Base-by-base conservation (phyloP, 2,329 filamentous ascomycete species). In the Xylaria sp. region DNA sequence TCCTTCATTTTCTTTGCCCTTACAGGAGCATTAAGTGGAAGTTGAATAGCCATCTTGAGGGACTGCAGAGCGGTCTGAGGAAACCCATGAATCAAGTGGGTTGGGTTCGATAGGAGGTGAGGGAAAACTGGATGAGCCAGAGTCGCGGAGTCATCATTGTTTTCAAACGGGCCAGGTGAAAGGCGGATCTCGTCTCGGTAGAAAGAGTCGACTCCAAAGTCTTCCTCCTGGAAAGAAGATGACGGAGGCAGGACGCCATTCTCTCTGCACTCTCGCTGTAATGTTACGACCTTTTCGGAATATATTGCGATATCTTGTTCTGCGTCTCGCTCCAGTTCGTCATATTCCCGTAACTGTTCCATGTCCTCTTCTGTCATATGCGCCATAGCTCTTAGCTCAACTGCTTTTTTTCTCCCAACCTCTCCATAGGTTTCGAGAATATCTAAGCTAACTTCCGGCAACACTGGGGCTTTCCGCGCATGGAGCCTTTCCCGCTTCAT, bases 71-170 rank as follows among this genome's bases (percentile, higher is more conserved):
- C 73, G 0, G 81, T 81, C 40, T 78, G 67, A 3, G 79, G 81
- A 21, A 74, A 71, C 0, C 60, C 50, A 21, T 75, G 70, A 31
- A 84, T 69, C 0, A 83, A 60, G 56, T 85, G 78, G 21, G 78
- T 76, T 1, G 82, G 82, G 46, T 81, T 82, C 6, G 81, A 80
- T n/a, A 85, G 73, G 7, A 86, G 74, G 25, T 79, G 73, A 7
- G 80, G 74, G 55, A 84, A 84, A 8, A 69, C 67, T 7, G 75
- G 68, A 65, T 83, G 78, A 7, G 76, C 75, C 4, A 83, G 71
- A 9, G 67, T 74, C 33, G 61, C 65, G 31, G 50, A 69, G 49
- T 66, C 61, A 9, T 72, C 66, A 43, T 62, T 50, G 42, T 45
- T 55, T 9, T 66, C 58, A 56, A 67, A 67, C 28, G 67, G 64